phyloP scores from a whole-genome alignment of 805 yeast species.

The Kockiozyma suomiensis region DNA sequence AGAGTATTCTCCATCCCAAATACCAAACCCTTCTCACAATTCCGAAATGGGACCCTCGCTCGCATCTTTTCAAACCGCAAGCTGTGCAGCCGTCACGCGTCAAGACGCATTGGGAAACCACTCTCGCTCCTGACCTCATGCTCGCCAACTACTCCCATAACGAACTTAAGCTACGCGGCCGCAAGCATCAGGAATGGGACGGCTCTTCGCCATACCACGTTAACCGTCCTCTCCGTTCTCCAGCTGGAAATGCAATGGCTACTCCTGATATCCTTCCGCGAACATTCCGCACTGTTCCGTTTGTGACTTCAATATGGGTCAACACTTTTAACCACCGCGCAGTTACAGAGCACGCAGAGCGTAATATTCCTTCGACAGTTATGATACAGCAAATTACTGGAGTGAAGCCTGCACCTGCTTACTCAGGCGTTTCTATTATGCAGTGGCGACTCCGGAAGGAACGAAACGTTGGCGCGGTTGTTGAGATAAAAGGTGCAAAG shows the following conservation, averaged over 20 bases:
- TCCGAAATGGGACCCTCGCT: conserved; percentile 72
- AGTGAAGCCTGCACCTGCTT: conserved; percentile 71
- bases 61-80: conserved; percentile 75
- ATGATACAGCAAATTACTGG: conserved; percentile 96
- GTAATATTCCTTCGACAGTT: conserved; percentile 72
- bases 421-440: conserved; percentile 76
- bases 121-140: conserved; percentile 73
- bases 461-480: conserved; percentile 87
- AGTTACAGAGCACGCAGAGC: conserved; percentile 63
- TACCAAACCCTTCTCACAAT: conserved; percentile 64
- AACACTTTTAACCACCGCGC: conserved; percentile 79
- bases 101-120: conserved; percentile 71
- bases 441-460: conserved; percentile 87
- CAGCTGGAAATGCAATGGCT: conserved; percentile 72
- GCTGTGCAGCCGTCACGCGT: conserved; percentile 80
- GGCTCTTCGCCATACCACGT: conserved; percentile 85
- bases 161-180: conserved; percentile 50
- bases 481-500: conserved; percentile 72
- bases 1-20: conserved; percentile 71
- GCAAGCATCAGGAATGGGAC: conserved; percentile 81
- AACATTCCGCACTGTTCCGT: conserved; percentile 71
- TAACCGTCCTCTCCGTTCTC: conserved; percentile 76
- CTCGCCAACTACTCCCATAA: conserved; percentile 73
- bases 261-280: conserved; percentile 74
- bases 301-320: conserved; percentile 64